phyloP scores from a whole-genome alignment of 140 eudicot species.

The Ambrosia hybrid region DNA sequence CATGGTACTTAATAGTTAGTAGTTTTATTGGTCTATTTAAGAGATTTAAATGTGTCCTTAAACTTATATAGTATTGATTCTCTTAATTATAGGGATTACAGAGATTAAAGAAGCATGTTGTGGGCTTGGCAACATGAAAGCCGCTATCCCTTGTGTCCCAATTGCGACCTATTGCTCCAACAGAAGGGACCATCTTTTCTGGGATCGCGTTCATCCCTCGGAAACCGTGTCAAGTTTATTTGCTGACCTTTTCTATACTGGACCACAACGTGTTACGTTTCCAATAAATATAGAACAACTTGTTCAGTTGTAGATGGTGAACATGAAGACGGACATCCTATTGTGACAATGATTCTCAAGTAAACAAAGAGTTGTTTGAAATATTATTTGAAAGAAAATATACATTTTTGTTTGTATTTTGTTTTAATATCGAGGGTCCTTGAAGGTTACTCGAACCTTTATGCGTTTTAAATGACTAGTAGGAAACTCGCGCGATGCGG shows the following conservation, averaged over 20 bases:
- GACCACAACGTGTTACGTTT: conserved; percentile 25
- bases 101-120: conserved; percentile 63
- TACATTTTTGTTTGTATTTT: no score
- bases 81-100: conserved; percentile 39
- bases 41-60: neutral
- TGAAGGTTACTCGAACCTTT: no score
- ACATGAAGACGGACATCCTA: neutral
- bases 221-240: conserved; percentile 39
- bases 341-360: neutral
- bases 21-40: neutral
- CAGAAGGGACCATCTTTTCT: conserved; percentile 51
- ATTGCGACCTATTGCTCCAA: conserved; percentile 45
- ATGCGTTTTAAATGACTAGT: no score
- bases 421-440: no score
- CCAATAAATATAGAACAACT: conserved; percentile 51
- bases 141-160: conserved; percentile 57
- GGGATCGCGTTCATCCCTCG: conserved; percentile 65
- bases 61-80: neutral
- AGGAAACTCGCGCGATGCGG: no score
- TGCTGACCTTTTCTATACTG: conserved; percentile 32
- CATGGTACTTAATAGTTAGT: conserved; percentile 31
- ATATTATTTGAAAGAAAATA: no score
- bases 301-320: conserved; percentile 21
- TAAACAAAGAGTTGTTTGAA: no score
- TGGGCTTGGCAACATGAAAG: conserved; percentile 59